Conservation (phyloP, 2,329 filamentous ascomycete species). For the Diaporthe ampelina region DNA sequence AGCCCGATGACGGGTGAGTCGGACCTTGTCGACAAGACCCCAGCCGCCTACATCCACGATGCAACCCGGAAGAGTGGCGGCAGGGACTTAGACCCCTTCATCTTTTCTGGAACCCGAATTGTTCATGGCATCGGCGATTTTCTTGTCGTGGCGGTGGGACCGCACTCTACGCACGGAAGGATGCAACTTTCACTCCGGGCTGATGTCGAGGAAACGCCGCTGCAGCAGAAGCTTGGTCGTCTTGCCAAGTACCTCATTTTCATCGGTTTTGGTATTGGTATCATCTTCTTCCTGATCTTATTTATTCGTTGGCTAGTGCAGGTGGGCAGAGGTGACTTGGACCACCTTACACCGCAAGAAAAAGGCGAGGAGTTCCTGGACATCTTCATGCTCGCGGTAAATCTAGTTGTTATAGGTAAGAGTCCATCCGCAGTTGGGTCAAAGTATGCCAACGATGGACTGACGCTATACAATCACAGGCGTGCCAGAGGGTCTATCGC, state of each 20-base stretch:
- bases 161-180: slow-evolving; percentile 82
- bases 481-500: slow-evolving; percentile 75
- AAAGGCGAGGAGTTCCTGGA: slow-evolving; percentile 72
- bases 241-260: slow-evolving; percentile 80
- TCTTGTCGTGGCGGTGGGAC: slow-evolving; percentile 80
- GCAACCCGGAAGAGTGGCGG: slow-evolving; percentile 65
- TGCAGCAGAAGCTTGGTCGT: slow-evolving; percentile 83
- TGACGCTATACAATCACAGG: slow-evolving; percentile 45
- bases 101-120: slow-evolving; percentile 83
- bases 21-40: slow-evolving; percentile 76
- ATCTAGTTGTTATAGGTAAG: slow-evolving; percentile 71
- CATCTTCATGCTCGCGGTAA: slow-evolving; percentile 76
- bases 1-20: slow-evolving; percentile 84
- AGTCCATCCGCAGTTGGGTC: no score
- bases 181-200: slow-evolving; percentile 84
- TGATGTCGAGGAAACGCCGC: slow-evolving; percentile 81
- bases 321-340: not conserved
- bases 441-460: no score
- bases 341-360: slow-evolving; percentile 44
- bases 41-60: slow-evolving; percentile 72
- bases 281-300: slow-evolving; percentile 58
- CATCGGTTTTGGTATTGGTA: slow-evolving; percentile 56
- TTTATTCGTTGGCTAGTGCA: slow-evolving; percentile 49
- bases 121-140: slow-evolving; percentile 83
- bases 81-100: slow-evolving; percentile 75